phyloP scores from a whole-genome alignment of 495 filamentous ascomycete species.

The Jackrogersella multiformis region DNA sequence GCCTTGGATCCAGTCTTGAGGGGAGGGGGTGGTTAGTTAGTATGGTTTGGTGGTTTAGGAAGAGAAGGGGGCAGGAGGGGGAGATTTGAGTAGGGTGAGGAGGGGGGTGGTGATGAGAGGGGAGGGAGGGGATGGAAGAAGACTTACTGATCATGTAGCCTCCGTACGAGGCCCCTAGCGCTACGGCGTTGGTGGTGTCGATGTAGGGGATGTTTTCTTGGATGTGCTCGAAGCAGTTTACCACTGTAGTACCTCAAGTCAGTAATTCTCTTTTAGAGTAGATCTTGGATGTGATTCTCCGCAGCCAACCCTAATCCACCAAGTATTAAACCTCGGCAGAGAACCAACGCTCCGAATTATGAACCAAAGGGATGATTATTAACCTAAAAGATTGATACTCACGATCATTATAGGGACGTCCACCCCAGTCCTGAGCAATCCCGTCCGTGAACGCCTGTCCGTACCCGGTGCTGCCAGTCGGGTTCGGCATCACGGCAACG shows the following conservation, averaged over 20 bases:
- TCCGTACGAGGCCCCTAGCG: conserved; percentile 85
- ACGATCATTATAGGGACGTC: conserved; percentile 75
- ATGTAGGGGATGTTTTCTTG: conserved; percentile 75
- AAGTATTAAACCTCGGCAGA: background rate
- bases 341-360: background rate
- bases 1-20: conserved; percentile 74
- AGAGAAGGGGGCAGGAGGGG: background rate
- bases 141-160: conserved; percentile 79
- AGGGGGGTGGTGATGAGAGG: background rate
- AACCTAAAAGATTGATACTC: conserved; percentile 1
- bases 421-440: conserved; percentile 82
- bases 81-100: background rate
- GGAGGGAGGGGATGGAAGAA: too few species aligned
- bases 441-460: conserved; percentile 82
- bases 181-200: conserved; percentile 79
- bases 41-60: too few species aligned
- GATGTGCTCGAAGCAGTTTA: conserved; percentile 80
- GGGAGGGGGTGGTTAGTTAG: conserved; percentile 14
- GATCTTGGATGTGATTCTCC: background rate
- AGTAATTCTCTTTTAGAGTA: background rate
- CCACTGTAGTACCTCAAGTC: conserved; percentile 52
- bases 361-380: background rate
- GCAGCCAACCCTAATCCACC: too few species aligned
- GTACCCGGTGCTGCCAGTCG: conserved; percentile 86
- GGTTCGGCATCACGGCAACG: conserved; percentile 86